These are phyloP conservation scores for Xylariaceae sp. DNA, from an alignment of 2,329 filamentous ascomycete species.

Conservation along the genomic window DNA sequence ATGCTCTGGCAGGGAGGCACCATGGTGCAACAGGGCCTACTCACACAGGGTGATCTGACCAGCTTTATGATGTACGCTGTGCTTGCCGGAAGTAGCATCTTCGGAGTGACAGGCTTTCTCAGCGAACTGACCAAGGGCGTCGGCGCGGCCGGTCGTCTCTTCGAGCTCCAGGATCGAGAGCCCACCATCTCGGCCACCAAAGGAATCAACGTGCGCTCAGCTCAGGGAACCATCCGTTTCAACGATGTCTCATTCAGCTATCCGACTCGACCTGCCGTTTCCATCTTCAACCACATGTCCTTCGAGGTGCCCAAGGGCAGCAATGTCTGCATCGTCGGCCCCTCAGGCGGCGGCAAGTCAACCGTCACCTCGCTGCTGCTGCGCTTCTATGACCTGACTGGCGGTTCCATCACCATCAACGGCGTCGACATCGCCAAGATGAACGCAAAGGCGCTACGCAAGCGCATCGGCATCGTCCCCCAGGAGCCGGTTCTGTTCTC, in stretches of 20 bases:
- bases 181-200: constrained; percentile 82
- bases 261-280: constrained; percentile 84
- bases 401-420: constrained; percentile 73
- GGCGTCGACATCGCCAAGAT: constrained; percentile 75
- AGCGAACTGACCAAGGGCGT: constrained; percentile 99
- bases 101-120: constrained; percentile 92
- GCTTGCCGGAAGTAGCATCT: constrained; percentile 76
- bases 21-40: constrained; percentile 78
- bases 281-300: constrained; percentile 79
- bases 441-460: constrained; percentile 87
- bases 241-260: constrained; percentile 82
- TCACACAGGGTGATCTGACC: constrained; percentile 86
- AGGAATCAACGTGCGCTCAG: constrained; percentile 70
- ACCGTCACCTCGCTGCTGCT: constrained; percentile 89
- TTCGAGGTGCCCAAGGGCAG: constrained; percentile 90
- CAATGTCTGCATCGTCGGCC: constrained; percentile 94
- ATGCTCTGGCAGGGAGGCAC: constrained; percentile 85
- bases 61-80: constrained; percentile 99
- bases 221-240: constrained; percentile 84
- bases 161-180: constrained; percentile 87
- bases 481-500: constrained; percentile 94
- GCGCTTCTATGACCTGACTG: constrained; percentile 80
- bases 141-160: constrained; percentile 89
- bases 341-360: constrained; percentile 91
- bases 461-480: constrained; percentile 89